These are phyloP conservation scores for Xylaria sp. DNA, from an alignment of 2,329 filamentous ascomycete genomes.

Conservation along the genomic window DNA sequence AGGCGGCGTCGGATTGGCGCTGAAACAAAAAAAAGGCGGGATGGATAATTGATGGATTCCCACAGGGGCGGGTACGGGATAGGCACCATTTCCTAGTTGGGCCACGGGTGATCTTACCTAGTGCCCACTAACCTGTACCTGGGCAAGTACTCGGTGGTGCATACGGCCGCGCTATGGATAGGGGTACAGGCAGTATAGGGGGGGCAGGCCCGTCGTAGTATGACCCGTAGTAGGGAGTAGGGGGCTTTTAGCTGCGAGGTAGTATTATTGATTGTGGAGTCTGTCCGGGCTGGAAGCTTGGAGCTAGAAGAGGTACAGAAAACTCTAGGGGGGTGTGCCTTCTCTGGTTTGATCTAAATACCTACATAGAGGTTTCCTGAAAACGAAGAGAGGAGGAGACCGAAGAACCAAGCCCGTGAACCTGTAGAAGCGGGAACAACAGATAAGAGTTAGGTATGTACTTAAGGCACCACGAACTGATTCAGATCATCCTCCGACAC, in stretches of 20 bases:
- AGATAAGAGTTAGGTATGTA: background rate
- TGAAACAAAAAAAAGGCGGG: conserved; percentile 24
- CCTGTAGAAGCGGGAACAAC: background rate
- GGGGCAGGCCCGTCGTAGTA: background rate
- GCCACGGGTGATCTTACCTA: background rate
- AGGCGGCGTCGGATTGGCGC: background rate
- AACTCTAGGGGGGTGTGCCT: background rate
- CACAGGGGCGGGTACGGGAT: conserved; percentile 12
- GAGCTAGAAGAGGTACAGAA: conserved; percentile 2
- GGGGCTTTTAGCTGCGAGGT: background rate
- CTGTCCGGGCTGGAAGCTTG: background rate
- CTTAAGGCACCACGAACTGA: background rate
- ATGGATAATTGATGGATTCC: conserved; percentile 4
- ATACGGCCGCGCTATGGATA: conserved; percentile 8
- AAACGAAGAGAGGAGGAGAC: background rate
- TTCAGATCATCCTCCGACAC: conserved; percentile 5
- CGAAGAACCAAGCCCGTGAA: background rate
- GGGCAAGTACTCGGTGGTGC: background rate
- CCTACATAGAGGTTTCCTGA: background rate
- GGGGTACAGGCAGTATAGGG: conserved; percentile 1
- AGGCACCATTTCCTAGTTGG: conserved; percentile 7
- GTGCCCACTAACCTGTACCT: background rate
- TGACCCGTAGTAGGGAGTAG: background rate
- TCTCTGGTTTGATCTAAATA: background rate
- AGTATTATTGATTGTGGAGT: conserved; percentile 13